Evolutionary conservation across 345 rosid genomes (phyloP), one percentile per base, ranked within the genome.

Genomic region (Diplotaxis tenuifolia): DNA sequence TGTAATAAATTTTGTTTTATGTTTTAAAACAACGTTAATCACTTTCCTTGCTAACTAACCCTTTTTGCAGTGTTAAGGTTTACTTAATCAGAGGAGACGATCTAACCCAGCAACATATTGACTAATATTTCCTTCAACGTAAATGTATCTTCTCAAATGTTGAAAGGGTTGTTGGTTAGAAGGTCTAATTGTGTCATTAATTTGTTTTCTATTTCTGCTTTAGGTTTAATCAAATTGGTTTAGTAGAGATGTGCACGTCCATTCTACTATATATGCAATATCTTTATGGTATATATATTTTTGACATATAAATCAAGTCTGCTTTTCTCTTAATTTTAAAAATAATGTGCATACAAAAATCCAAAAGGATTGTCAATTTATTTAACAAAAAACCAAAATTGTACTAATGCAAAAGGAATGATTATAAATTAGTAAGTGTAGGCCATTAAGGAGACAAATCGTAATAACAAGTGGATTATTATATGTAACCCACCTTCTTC

Each of bases 381-480:
- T 27, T n/a, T 34, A 65, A 58, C 71, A 57, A 70, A 47, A 65
- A 53, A 71, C 49, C 28, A 71, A 71, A 58, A 38, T 14, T n/a
- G 45, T 71, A 50, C 55, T 50, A 65, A 59, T 71, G 75, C 79
- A 76, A 70, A 74, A 71, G 67, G 75, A 70, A 76, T 76, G 71
- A 77, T 59, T 23, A 77, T 53, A 67, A 85, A 88, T 80, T 83
- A 78, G 65, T 18, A 68, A 55, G 29, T 90, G 98, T 82, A 72
- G 84, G 81, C 95, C 98, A 93, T 77, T 84, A 77, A 75, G 92
- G 87, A 73, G 84, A 90, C 96, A 79, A 74, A 62, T 15, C 79
- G 70, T 18, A 66, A 85, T 86, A 87, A 7, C 71, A 70, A 74
- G 85, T 74, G 78, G 71, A 82, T 76, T 83, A 86, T 85, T 62